A percentile compares a stretch with the other conserved stretches of the same genome.
phyloP scores from a whole-genome alignment of 495 filamentous ascomycete genomes.

The Tuber umbilicatum region DNA sequence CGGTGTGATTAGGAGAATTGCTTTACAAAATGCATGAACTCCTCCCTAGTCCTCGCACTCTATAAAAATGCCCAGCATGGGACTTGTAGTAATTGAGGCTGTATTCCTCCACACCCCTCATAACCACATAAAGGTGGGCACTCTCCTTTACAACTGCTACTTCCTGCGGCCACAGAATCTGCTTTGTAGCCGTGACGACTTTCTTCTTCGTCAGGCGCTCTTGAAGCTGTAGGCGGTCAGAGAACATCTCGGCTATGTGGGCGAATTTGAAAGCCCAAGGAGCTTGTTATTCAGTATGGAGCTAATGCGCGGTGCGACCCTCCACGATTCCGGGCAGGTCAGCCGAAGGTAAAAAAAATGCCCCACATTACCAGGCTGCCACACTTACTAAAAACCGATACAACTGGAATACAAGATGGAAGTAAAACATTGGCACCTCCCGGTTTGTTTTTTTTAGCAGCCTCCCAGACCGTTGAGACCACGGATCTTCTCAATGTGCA shows the following conservation, averaged over 20 bases:
- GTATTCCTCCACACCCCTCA: slow-evolving; percentile 74
- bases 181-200: slow-evolving; percentile 86
- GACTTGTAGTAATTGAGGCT: slow-evolving; percentile 84
- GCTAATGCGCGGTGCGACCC: slow-evolving; percentile 98
- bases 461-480: neutral
- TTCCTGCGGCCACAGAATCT: slow-evolving; percentile 86
- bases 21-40: slow-evolving; percentile 55
- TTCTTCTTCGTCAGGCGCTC: slow-evolving; percentile 95
- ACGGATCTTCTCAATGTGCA: neutral
- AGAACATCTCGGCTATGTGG: slow-evolving; percentile 95
- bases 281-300: slow-evolving; percentile 85
- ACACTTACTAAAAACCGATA: no score
- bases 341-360: no score
- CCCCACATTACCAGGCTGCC: no score
- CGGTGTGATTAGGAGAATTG: neutral
- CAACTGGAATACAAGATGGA: no score
- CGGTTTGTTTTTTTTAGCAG: no score
- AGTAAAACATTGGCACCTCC: no score
- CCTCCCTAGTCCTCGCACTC: slow-evolving; percentile 86
- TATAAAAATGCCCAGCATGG: slow-evolving; percentile 92
- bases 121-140: slow-evolving; percentile 95
- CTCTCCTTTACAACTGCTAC: slow-evolving; percentile 97
- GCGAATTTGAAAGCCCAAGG: slow-evolving; percentile 90
- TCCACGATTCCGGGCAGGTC: no score
- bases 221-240: slow-evolving; percentile 84